Evolutionary conservation across 1,284 basidiomycete genomes (phyloP).

Genomic region (Pseudozyma thailandica): DNA sequence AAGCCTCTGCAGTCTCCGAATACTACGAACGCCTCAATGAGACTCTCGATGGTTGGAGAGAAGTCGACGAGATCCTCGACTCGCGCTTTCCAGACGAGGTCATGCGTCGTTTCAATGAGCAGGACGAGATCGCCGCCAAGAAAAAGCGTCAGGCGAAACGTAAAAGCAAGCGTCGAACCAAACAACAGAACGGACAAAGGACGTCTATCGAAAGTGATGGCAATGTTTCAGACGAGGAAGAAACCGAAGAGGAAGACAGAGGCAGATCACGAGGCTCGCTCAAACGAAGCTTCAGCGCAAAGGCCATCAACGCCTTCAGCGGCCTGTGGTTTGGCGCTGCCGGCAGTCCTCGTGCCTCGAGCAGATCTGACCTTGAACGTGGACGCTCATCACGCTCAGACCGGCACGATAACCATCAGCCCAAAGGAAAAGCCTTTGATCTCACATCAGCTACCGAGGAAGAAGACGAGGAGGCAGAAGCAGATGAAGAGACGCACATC

Average conservation of each 20-base stretch:
- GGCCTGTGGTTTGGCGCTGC: constrained; percentile 54
- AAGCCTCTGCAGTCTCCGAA: constrained; percentile 40
- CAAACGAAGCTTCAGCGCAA: constrained; percentile 54
- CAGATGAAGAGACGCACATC: neutral
- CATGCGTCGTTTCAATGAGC: constrained; percentile 57
- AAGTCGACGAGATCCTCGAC: constrained; percentile 66
- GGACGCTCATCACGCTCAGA: constrained; percentile 7
- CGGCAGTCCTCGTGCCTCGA: constrained; percentile 22
- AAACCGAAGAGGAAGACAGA: constrained; percentile 46
- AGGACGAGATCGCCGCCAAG: constrained; percentile 15
- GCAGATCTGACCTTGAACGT: constrained; percentile 31
- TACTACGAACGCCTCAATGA: constrained; percentile 63
- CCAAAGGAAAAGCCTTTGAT: constrained; percentile 26
- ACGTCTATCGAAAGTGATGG: constrained; percentile 43
- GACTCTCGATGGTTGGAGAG: constrained; percentile 64
- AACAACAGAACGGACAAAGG: constrained; percentile 15
- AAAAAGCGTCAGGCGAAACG: constrained; percentile 18
- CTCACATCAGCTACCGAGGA: constrained; percentile 35
- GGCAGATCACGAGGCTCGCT: constrained; percentile 18
- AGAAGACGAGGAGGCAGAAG: constrained; percentile 28
- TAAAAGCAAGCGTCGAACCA: constrained; percentile 31
- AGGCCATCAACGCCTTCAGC: constrained; percentile 48
- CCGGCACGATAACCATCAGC: constrained; percentile 1
- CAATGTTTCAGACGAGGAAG: constrained; percentile 54
- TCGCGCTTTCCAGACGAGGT: constrained; percentile 65